phyloP scores from a whole-genome alignment of 176 grass and related monocot species.

The Ensete ventricosum region DNA sequence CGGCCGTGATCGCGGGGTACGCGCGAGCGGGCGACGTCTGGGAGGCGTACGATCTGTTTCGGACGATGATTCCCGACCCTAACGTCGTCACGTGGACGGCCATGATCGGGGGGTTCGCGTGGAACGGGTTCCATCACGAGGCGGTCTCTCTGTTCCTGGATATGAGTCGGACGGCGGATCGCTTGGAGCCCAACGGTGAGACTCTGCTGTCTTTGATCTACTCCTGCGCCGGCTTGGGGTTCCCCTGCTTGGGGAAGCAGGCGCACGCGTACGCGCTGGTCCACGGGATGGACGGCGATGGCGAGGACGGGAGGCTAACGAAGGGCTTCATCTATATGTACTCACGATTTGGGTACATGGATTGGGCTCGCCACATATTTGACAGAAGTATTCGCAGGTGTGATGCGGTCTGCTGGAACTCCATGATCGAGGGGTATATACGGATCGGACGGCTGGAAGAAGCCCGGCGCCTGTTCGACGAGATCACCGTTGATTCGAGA shows the following conservation, averaged over 20 bases:
- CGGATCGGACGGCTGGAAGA: constrained; percentile 12
- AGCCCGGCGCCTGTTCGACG: constrained; percentile 12
- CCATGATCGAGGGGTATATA: constrained; percentile 12
- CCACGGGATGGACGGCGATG: not conserved
- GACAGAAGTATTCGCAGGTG: not conserved
- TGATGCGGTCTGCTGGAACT: constrained; percentile 15
- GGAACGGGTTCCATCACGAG: constrained; percentile 4
- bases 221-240: not conserved
- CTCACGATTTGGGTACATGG: constrained; percentile 8
- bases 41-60: constrained; percentile 20
- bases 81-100: constrained; percentile 13
- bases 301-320: constrained; percentile 4
- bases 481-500: not conserved
- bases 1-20: constrained; percentile 3
- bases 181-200: constrained; percentile 1
- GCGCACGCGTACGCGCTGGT: not conserved
- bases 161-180: not conserved
- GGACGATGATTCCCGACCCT: not conserved
- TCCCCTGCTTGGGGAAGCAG: constrained; percentile 8
- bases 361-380: constrained; percentile 5
- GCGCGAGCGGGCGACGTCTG: constrained; percentile 1
- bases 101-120: constrained; percentile 18
- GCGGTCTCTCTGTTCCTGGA: not conserved
- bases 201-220: constrained; percentile 6
- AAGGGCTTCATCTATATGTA: constrained; percentile 20